Conservation (phyloP, 495 filamentous ascomycete genomes). For the Sordaria brevicollis region DNA sequence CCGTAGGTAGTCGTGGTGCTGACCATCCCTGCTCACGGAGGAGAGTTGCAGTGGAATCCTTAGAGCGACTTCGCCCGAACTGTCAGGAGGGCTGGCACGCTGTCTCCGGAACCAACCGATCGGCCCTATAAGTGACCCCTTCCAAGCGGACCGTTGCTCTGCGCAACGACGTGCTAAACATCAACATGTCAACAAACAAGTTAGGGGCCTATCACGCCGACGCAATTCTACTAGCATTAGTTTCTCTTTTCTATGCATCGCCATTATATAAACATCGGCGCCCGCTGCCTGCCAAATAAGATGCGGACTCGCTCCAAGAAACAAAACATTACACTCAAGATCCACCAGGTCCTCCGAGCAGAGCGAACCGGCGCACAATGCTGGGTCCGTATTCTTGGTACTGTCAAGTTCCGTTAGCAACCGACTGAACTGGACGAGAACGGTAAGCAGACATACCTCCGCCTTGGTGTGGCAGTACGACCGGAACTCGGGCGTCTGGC, state of each 20-base stretch:
- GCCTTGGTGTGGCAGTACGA: slow-evolving; percentile 99
- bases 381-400: slow-evolving; percentile 92
- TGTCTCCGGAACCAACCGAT: neutral
- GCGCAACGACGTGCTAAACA: neutral
- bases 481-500: slow-evolving; percentile 97
- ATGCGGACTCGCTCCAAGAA: slow-evolving; percentile 4
- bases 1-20: neutral
- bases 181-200: neutral
- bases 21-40: neutral
- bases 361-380: slow-evolving; percentile 89
- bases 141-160: neutral
- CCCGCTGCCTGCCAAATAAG: slow-evolving; percentile 7
- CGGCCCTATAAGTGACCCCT: neutral
- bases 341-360: slow-evolving; percentile 82
- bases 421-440: neutral
- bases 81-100: neutral
- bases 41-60: neutral
- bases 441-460: slow-evolving; percentile 33
- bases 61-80: neutral
- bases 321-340: slow-evolving; percentile 26
- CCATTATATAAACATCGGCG: slow-evolving; percentile 3
- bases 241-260: slow-evolving; percentile 1
- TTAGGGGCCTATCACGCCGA: neutral
- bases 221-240: neutral
- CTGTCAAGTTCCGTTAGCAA: slow-evolving; percentile 26